These are phyloP conservation scores for Peronospora tabacina DNA, from an alignment of 352 stramenopile genomes.

Conservation along the genomic window DNA sequence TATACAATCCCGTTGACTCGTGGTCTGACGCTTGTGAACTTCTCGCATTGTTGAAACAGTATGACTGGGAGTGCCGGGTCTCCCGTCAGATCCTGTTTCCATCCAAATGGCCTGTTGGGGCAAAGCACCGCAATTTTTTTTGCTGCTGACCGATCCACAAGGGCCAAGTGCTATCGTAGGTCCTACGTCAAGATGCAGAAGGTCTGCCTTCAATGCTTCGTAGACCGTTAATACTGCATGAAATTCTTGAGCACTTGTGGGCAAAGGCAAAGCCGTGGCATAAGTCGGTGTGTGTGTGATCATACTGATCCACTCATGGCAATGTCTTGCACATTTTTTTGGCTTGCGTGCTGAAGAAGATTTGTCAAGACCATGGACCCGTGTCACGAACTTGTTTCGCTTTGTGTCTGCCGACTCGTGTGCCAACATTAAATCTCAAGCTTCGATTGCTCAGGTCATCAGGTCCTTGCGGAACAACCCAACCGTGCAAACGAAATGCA, in stretches of 20 bases:
- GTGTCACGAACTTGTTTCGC: slow-evolving; percentile 56
- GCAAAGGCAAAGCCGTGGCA: slow-evolving; percentile 81
- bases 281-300: slow-evolving; percentile 62
- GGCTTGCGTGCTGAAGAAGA: slow-evolving; percentile 46
- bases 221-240: slow-evolving; percentile 67
- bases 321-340: slow-evolving; percentile 64
- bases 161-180: slow-evolving; percentile 86
- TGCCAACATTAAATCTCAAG: no score
- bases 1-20: slow-evolving; percentile 53
- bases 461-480: slow-evolving; percentile 85
- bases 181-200: slow-evolving; percentile 59
- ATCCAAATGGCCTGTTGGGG: slow-evolving; percentile 87
- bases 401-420: slow-evolving; percentile 64
- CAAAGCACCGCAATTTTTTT: slow-evolving; percentile 69
- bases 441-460: slow-evolving; percentile 67
- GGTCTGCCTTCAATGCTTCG: slow-evolving; percentile 44
- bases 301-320: slow-evolving; percentile 55
- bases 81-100: slow-evolving; percentile 82
- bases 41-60: slow-evolving; percentile 66
- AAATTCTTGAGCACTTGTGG: slow-evolving; percentile 84
- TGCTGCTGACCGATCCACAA: slow-evolving; percentile 87
- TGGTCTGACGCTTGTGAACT: slow-evolving; percentile 53
- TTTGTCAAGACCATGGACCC: slow-evolving; percentile 69
- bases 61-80: slow-evolving; percentile 86
- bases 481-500: slow-evolving; percentile 71